Percentiles rank a stretch among this genome's conserved stretches.
Evolutionary conservation across 306 rosid species (phyloP).

Genomic region (Rosa lucieae): DNA sequence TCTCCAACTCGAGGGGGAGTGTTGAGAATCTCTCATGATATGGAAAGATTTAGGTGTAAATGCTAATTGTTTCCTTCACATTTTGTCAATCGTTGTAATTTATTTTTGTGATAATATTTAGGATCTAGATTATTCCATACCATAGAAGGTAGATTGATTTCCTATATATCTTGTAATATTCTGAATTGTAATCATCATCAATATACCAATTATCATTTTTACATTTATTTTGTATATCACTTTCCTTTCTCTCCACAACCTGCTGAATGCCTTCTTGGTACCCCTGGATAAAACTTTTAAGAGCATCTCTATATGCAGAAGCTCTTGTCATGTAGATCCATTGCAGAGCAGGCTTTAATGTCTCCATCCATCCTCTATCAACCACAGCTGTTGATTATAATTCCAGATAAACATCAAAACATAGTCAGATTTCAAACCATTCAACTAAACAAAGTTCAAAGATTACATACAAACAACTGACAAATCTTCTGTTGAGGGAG

Average conservation of each 20-base stretch:
- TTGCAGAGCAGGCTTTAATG: slow-evolving; percentile 80
- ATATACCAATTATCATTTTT: too few species aligned
- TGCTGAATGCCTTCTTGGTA: slow-evolving; percentile 79
- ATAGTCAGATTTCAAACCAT: slow-evolving; percentile 15
- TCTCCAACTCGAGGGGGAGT: too few species aligned
- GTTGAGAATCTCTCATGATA: too few species aligned
- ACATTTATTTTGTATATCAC: background rate
- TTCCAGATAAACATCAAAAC: slow-evolving; percentile 17
- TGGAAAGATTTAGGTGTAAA: too few species aligned
- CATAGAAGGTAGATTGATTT: too few species aligned
- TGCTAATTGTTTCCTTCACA: too few species aligned
- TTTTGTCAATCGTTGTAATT: too few species aligned
- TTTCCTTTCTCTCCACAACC: slow-evolving; percentile 56
- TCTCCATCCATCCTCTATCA: slow-evolving; percentile 73
- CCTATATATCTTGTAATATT: too few species aligned
- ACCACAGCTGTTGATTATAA: slow-evolving; percentile 60
- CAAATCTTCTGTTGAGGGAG: background rate
- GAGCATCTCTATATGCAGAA: slow-evolving; percentile 70
- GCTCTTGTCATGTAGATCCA: slow-evolving; percentile 89
- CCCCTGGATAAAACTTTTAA: slow-evolving; percentile 67
- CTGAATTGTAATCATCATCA: too few species aligned
- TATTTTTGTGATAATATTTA: too few species aligned
- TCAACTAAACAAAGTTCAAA: background rate
- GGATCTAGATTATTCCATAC: too few species aligned
- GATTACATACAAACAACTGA: background rate